Evolutionary conservation across 2,329 filamentous ascomycete species (phyloP).

Genomic region (Cladosporium sphaerospermum): DNA sequence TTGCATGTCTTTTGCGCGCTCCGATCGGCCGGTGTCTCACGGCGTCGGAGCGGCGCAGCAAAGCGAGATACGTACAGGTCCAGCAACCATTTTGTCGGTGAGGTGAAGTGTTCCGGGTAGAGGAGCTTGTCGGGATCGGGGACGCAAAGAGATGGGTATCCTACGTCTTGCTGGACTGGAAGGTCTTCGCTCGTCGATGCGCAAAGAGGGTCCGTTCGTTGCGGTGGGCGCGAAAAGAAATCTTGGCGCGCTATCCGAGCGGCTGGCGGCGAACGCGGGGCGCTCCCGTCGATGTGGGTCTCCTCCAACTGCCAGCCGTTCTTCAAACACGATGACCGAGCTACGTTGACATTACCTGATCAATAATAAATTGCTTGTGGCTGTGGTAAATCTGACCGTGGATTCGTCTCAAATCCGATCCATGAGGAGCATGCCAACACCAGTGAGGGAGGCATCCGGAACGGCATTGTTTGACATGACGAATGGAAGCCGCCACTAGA

Average conservation of each 20-base stretch:
- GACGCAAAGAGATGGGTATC: conserved; percentile 86
- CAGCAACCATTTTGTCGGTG: conserved; percentile 70
- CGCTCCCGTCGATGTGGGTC: not conserved
- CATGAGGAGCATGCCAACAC: too few relatives aligned
- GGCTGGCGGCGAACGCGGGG: not conserved
- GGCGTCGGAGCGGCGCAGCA: conserved; percentile 71
- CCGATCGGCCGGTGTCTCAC: conserved; percentile 21
- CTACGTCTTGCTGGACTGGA: conserved; percentile 55
- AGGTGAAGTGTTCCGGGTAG: conserved; percentile 23
- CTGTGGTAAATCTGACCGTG: too few relatives aligned
- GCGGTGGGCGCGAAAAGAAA: not conserved
- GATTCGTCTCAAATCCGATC: too few relatives aligned
- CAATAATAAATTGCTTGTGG: too few relatives aligned
- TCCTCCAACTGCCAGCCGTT: too few relatives aligned
- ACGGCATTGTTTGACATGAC: too few relatives aligned
- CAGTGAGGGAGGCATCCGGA: too few relatives aligned
- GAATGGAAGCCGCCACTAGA: too few relatives aligned
- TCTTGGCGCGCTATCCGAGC: not conserved
- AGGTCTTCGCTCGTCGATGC: not conserved
- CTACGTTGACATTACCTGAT: too few relatives aligned
- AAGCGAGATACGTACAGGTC: conserved; percentile 91
- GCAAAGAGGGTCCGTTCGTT: not conserved
- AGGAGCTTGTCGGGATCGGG: conserved; percentile 26
- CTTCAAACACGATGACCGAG: too few relatives aligned
- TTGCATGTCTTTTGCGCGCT: conserved; percentile 7